phyloP scores from a whole-genome alignment of 1,284 basidiomycete species.

The Leccinum solheimii region DNA sequence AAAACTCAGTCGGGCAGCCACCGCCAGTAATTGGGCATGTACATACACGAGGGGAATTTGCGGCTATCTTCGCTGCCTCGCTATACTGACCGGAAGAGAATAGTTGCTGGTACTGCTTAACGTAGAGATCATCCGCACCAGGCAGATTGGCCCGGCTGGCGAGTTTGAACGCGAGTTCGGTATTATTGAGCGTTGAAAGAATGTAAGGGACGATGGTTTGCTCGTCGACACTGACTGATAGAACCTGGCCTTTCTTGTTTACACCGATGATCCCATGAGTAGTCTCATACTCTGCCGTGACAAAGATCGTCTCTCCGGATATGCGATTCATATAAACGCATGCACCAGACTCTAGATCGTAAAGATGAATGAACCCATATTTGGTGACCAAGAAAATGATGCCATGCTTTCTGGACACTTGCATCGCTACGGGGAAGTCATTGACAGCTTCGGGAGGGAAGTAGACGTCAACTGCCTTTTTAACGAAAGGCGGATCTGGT shows the following conservation, averaged over 20 bases:
- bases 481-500: slow-evolving; percentile 93
- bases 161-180: slow-evolving; percentile 97
- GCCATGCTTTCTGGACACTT: slow-evolving; percentile 96
- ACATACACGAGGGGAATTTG: slow-evolving; percentile 87
- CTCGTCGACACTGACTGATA: slow-evolving; percentile 97
- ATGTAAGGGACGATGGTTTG: slow-evolving; percentile 96
- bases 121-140: slow-evolving; percentile 96
- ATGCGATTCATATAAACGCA: slow-evolving; percentile 99
- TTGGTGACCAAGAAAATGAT: slow-evolving; percentile 99
- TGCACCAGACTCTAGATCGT: slow-evolving; percentile 97
- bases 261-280: slow-evolving; percentile 97
- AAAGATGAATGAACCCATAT: slow-evolving; percentile 99
- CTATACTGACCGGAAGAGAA: slow-evolving; percentile 90
- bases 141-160: slow-evolving; percentile 97
- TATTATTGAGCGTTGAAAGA: slow-evolving; percentile 92
- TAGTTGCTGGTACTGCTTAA: slow-evolving; percentile 93
- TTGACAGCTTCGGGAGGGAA: slow-evolving; percentile 98
- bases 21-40: neutral
- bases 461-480: slow-evolving; percentile 99
- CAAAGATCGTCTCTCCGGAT: slow-evolving; percentile 99
- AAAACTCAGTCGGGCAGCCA: too few species aligned
- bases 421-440: slow-evolving; percentile 99
- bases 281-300: slow-evolving; percentile 94
- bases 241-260: slow-evolving; percentile 99
- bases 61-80: slow-evolving; percentile 98